Percentiles rank a stretch among this genome's conserved stretches.
Evolutionary conservation across 805 yeast genomes (phyloP).

Genomic region (Wickerhamomyces bisporus): DNA sequence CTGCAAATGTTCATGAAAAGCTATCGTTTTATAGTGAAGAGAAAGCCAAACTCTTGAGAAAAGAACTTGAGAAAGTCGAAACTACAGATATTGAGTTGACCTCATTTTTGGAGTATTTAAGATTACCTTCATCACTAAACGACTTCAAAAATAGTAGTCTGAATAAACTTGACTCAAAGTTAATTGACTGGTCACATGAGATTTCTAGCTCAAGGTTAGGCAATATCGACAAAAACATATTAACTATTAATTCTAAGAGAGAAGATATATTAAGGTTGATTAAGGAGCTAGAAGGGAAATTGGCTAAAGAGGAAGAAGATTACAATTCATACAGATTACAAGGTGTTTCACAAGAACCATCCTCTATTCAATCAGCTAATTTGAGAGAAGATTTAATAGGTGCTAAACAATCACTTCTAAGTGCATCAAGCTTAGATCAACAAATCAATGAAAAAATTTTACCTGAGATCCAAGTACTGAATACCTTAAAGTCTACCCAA

Average conservation of each 20-base stretch:
- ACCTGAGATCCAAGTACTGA: slow-evolving; percentile 36
- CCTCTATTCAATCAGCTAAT: slow-evolving; percentile 30
- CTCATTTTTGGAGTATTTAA: slow-evolving; percentile 76
- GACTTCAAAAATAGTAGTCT: slow-evolving; percentile 38
- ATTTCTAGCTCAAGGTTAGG: slow-evolving; percentile 23
- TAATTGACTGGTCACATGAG: slow-evolving; percentile 23
- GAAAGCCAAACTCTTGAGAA: slow-evolving; percentile 70
- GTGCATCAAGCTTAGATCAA: slow-evolving; percentile 57
- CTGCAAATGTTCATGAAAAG: slow-evolving; percentile 81
- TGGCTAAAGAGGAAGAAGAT: slow-evolving; percentile 32
- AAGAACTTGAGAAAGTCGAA: slow-evolving; percentile 67
- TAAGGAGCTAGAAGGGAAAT: slow-evolving; percentile 29
- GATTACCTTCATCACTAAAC: slow-evolving; percentile 61
- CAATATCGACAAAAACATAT: slow-evolving; percentile 27
- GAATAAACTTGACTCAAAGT: slow-evolving; percentile 27
- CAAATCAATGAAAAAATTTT: slow-evolving; percentile 45
- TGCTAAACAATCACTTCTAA: slow-evolving; percentile 53
- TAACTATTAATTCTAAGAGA: slow-evolving; percentile 26
- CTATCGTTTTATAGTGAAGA: slow-evolving; percentile 87
- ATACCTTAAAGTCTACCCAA: slow-evolving; percentile 40
- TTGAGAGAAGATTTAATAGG: slow-evolving; percentile 54
- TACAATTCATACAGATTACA: slow-evolving; percentile 28
- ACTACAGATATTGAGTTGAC: slow-evolving; percentile 73
- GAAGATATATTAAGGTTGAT: slow-evolving; percentile 33
- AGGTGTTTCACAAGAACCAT: slow-evolving; percentile 30